Evolutionary conservation across 2,329 filamentous ascomycete genomes (phyloP).

Genomic region (Laburnicola sp.): DNA sequence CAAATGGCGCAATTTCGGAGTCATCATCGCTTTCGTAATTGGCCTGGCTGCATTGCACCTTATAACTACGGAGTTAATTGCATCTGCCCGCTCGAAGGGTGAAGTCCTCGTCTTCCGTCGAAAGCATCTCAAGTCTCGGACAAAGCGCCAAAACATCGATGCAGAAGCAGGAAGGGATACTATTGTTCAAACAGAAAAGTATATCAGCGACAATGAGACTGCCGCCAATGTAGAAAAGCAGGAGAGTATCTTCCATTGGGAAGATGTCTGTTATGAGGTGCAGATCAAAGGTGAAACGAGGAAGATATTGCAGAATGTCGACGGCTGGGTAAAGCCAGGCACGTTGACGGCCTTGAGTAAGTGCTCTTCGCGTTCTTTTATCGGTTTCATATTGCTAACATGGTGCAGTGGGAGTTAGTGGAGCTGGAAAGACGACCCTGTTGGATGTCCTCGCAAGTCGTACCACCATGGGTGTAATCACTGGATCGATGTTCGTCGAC

Average conservation of each 20-base stretch:
- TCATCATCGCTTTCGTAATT: slow-evolving; percentile 51
- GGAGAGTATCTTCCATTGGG: slow-evolving; percentile 83
- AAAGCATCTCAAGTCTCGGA: slow-evolving; percentile 30
- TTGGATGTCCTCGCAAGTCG: slow-evolving; percentile 83
- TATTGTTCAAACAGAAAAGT: slow-evolving; percentile 32
- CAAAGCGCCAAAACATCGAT: slow-evolving; percentile 32
- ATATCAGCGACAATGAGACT: slow-evolving; percentile 30
- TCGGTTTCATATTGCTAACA: slow-evolving; percentile 54
- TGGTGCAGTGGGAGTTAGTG: slow-evolving; percentile 68
- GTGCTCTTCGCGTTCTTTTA: slow-evolving; percentile 49
- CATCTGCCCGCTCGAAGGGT: slow-evolving; percentile 55
- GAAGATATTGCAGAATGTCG: slow-evolving; percentile 79
- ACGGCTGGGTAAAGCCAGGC: slow-evolving; percentile 92
- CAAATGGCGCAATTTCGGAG: slow-evolving; percentile 54
- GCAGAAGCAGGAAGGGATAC: slow-evolving; percentile 41
- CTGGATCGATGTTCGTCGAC: slow-evolving; percentile 81
- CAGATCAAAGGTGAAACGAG: slow-evolving; percentile 77
- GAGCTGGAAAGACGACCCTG: slow-evolving; percentile 92
- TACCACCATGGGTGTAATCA: slow-evolving; percentile 87
- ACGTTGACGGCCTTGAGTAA: slow-evolving; percentile 73
- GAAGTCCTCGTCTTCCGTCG: slow-evolving; percentile 55
- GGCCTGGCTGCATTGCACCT: slow-evolving; percentile 49
- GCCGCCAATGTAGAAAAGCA: slow-evolving; percentile 39
- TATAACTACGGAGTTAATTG: slow-evolving; percentile 50
- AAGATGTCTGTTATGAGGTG: slow-evolving; percentile 75